Percentiles rank a stretch among this genome's conserved stretches.
Conservation (phyloP, 805 yeast species). For the Schwanniomyces occidentalis region DNA sequence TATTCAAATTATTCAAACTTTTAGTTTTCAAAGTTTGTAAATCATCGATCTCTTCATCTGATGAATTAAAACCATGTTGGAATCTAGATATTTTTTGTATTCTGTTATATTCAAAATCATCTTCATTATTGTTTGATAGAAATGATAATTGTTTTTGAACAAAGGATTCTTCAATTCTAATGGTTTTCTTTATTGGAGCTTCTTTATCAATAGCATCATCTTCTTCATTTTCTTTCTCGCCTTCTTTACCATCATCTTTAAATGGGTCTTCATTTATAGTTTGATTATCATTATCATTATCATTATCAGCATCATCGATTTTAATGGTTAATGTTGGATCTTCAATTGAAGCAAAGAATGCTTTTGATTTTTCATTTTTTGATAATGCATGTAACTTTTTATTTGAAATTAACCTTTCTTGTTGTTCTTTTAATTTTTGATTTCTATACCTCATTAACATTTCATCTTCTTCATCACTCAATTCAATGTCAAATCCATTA, state of each 20-base stretch:
- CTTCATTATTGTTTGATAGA: conserved; percentile 33
- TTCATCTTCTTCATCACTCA: conserved; percentile 77
- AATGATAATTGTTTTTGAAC: conserved; percentile 60
- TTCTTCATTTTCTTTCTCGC: conserved; percentile 12
- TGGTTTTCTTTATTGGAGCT: conserved; percentile 28
- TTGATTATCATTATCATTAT: conserved; percentile 23
- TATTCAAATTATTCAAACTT: conserved; percentile 33
- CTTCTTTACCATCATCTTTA: conserved; percentile 2
- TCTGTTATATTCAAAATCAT: conserved; percentile 31
- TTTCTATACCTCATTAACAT: conserved; percentile 47
- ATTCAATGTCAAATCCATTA: conserved; percentile 57
- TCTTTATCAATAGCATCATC: conserved; percentile 17
- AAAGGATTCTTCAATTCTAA: conserved; percentile 51
- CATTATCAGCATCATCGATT: conserved; percentile 23
- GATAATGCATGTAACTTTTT: conserved; percentile 44
- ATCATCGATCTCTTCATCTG: conserved; percentile 45
- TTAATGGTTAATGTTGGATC: conserved; percentile 39
- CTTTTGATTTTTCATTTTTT: conserved; percentile 57
- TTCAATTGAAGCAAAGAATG: conserved; percentile 66
- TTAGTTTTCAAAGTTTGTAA: conserved; percentile 45
- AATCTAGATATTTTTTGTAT: conserved; percentile 29
- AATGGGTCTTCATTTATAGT: conserved; percentile 17
- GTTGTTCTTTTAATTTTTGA: conserved; percentile 47
- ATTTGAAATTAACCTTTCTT: conserved; percentile 48
- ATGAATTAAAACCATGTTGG: conserved; percentile 40